Conservation (phyloP, 192 early-diverging fungal species). For the Backusella australiensis region DNA sequence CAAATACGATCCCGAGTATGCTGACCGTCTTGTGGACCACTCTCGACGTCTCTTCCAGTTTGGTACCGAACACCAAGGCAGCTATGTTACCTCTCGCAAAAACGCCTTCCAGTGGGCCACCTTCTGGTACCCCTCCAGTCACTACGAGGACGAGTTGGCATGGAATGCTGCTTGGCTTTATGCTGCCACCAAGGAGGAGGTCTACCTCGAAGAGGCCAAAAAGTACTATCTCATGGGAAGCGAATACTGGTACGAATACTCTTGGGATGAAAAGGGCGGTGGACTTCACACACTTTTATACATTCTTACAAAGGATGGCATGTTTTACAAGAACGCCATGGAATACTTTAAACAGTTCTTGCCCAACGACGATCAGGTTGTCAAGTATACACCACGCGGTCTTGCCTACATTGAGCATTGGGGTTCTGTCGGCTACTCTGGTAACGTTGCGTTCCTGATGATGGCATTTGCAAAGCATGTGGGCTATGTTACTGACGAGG, state of each 20-base stretch:
- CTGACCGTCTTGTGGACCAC: constrained; percentile 43
- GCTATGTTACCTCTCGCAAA: constrained; percentile 35
- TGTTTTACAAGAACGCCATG: constrained; percentile 35
- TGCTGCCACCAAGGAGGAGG: constrained; percentile 41
- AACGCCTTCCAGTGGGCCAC: constrained; percentile 37
- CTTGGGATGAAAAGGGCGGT: constrained; percentile 55
- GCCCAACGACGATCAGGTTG: constrained; percentile 29
- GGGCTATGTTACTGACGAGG: constrained; percentile 17
- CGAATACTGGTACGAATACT: constrained; percentile 34
- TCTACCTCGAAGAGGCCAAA: constrained; percentile 43
- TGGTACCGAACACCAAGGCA: constrained; percentile 33
- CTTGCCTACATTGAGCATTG: constrained; percentile 44
- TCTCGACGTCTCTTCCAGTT: constrained; percentile 46
- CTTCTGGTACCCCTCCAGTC: constrained; percentile 50
- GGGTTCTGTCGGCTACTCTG: constrained; percentile 51
- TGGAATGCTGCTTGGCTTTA: constrained; percentile 59
- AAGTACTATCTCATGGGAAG: constrained; percentile 28
- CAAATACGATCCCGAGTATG: constrained; percentile 44
- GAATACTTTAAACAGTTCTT: constrained; percentile 35
- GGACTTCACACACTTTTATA: constrained; percentile 42
- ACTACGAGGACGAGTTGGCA: constrained; percentile 54
- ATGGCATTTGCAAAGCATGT: constrained; percentile 39
- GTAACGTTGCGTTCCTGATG: constrained; percentile 45
- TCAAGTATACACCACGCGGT: constrained; percentile 50
- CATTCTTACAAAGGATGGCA: constrained; percentile 36